Conservation (phyloP, 768 basidiomycete genomes). For the Collybiopsis luxurians region DNA sequence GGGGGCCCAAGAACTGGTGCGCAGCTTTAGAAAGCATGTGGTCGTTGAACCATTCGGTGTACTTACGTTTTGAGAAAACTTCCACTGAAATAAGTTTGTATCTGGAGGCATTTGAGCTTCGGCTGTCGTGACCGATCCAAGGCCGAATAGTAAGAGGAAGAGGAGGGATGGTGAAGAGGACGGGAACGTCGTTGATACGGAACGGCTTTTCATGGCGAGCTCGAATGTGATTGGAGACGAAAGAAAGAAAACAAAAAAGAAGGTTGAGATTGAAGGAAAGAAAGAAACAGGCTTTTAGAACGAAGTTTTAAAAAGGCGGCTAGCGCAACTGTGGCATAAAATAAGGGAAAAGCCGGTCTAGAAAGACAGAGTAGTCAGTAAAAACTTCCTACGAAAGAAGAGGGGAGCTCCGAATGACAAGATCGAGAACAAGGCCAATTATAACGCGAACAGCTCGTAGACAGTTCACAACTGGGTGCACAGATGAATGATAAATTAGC, state of each 20-base stretch:
- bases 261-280: constrained; percentile 10
- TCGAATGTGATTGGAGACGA: constrained; percentile 9
- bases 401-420: not conserved
- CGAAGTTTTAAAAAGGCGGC: not conserved
- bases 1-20: constrained; percentile 9
- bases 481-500: not conserved
- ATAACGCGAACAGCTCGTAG: too few species aligned
- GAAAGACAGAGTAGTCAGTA: not conserved
- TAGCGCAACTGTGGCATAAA: not conserved
- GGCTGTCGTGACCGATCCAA: constrained; percentile 4
- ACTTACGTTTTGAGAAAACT: constrained; percentile 27
- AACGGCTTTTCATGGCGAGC: not conserved
- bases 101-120: constrained; percentile 1
- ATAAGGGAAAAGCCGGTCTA: not conserved
- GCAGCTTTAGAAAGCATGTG: constrained; percentile 1
- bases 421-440: not conserved
- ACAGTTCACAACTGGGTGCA: too few species aligned
- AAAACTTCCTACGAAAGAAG: not conserved
- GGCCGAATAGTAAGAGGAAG: not conserved
- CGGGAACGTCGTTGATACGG: not conserved
- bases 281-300: constrained; percentile 10
- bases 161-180: constrained; percentile 1
- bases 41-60: not conserved
- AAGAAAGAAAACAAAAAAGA: constrained; percentile 5
- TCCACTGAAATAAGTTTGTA: constrained; percentile 26